Evolutionary conservation across 441 rosid species (phyloP), one percentile per base, ranked within the genome.

Genomic region (Gossypium trilobum): DNA sequence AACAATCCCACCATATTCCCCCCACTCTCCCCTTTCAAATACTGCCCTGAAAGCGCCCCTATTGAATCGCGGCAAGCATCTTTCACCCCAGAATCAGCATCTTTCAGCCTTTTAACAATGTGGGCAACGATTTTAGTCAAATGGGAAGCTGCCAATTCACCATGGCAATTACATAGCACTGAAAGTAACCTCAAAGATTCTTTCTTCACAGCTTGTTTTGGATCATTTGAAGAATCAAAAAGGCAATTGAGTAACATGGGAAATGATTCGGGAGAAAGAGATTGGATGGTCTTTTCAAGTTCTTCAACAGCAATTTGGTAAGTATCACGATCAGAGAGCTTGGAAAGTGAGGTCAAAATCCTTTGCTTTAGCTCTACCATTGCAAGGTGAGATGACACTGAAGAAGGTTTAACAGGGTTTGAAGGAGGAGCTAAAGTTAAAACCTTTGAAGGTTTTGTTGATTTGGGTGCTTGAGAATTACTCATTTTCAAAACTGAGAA

Each of bases 291-390:
- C 54, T 88, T 81, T 75, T 92, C 91, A 74, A 94, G 97, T 80
- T 94, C 97, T 72, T 93, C 92, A 29, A 91, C 82, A 14, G 99
- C 99, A 81, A 94, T 92, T 77, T 92, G 97, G 84, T 94, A 77
- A 33, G 97, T 94, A 67, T 94, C 99, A 0, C 99, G 91, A 83
- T 92, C 99, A 54, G 96, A 86, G 13, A 94, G 91, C 78, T 94
- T 92, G 19, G 95, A 84, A 59, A 92, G 87, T 23, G 91, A 90
- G 6, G 91, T 90, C 19, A 94, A 82, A 80, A 94, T 90, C 80
- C 85, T 78, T 52, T 94, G 99, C 84, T 94, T 94, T 39, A 87
- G 85, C 76, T 94, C 99, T 10, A 94, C 97, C 97, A 90, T 94
- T 57, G 97, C 97, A 59, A 87, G 85, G 80, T 92, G 97, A 5